phyloP scores from a whole-genome alignment of 2,329 filamentous ascomycete genomes.

The Pseudogymnoascus sp. region DNA sequence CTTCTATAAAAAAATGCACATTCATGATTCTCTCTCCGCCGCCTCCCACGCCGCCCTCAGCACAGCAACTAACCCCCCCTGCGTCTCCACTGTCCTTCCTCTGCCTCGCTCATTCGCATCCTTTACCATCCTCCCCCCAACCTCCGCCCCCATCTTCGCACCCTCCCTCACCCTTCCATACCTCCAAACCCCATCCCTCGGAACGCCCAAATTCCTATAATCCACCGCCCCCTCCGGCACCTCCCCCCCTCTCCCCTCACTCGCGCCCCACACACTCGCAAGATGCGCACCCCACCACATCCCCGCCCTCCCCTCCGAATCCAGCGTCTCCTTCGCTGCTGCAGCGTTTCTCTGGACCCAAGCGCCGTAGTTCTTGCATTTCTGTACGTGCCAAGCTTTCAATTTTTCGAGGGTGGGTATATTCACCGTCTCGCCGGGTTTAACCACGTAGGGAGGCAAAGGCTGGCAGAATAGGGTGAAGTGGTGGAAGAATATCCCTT shows the following conservation, averaged over 20 bases:
- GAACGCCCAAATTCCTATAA: constrained; percentile 46
- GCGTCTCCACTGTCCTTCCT: constrained; percentile 83
- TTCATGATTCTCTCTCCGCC: not conserved
- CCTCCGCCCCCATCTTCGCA: not conserved
- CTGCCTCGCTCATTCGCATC: constrained; percentile 73
- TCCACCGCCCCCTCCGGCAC: constrained; percentile 40
- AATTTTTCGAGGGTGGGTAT: constrained; percentile 13
- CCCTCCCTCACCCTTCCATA: constrained; percentile 2
- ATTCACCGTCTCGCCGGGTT: constrained; percentile 25
- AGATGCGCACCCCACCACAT: constrained; percentile 72
- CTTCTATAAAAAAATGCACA: not conserved
- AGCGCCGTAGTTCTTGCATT: constrained; percentile 57
- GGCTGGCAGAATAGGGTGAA: constrained; percentile 69
- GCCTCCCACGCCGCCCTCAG: constrained; percentile 66
- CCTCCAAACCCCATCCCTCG: constrained; percentile 37
- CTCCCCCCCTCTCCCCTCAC: constrained; percentile 22
- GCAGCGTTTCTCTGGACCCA: constrained; percentile 74
- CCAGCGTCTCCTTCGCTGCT: constrained; percentile 63
- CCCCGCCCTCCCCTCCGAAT: constrained; percentile 65
- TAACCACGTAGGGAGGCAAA: constrained; percentile 36
- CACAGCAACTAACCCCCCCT: constrained; percentile 72
- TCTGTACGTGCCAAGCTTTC: constrained; percentile 43
- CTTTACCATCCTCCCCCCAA: constrained; percentile 11
- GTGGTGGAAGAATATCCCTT: constrained; percentile 92
- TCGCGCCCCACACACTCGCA: constrained; percentile 23